Base-by-base conservation (phyloP, 768 basidiomycete genomes). In the Chalciporus sphaerocephalus region DNA sequence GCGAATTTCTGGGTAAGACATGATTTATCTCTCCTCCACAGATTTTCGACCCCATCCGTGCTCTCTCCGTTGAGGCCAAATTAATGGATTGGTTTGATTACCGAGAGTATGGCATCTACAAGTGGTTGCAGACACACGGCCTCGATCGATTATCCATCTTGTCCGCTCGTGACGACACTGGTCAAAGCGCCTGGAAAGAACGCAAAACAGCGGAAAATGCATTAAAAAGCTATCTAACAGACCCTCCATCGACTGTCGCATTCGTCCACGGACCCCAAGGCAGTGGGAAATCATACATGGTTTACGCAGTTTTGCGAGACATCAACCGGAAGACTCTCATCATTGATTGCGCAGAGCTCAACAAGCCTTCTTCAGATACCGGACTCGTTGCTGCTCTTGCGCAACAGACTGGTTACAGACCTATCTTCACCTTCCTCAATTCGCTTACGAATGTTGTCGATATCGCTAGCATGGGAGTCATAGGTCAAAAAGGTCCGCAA, bases 31-130 rank as follows among this genome's bases (percentile, higher is more conserved):
- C 9, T n/a, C 16, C 37, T 42, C 48, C 7, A 1, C 50, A 95
- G 87, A 79, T 97, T 41, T 96, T 97, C 57, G 92, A 97, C 64
- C 93, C 93, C 2, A 78, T 99, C 33, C 84, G 95, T 21, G 79
- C 83, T 2, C 71, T 92, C 47, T 90, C 83, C 73, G 78, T 98
- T 0, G 77, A 91, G 69, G 80, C 80, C 20, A 89, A 92, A 57
- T 73, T 96, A 56, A 69, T 86, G 36, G 76, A 90, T 33, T 89
- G 89, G 77, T 93, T 96, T 56, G 84, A 95, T 55, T 80, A 84
- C 53, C 74, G 75, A 62, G 80, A 86, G 54, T 91, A 78, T 62
- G 70, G 67, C 30, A n/a, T 87, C 1, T 84, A 89, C 54, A 79
- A 86, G 57, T 93, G 91, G 88, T 51, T 93, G 7, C 79, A 73